Conservation (phyloP, 1,284 basidiomycete genomes). For the Trichosporon sp. region DNA sequence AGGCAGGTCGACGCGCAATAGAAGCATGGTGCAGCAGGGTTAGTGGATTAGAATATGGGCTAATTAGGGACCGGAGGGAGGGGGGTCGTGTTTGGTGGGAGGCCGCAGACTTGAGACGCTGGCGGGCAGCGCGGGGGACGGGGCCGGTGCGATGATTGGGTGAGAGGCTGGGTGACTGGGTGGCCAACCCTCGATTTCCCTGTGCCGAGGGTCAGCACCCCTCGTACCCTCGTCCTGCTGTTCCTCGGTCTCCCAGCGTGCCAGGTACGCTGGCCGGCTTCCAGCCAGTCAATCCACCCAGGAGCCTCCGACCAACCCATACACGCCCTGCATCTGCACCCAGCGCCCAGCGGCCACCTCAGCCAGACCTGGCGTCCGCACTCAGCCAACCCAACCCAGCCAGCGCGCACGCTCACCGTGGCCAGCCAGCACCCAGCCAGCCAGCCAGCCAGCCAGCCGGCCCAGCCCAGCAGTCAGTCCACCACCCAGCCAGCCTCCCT, state of each 20-base stretch:
- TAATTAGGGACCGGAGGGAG: neutral
- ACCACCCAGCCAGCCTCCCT: slow-evolving; percentile 4
- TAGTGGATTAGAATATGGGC: neutral
- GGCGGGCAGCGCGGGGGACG: neutral
- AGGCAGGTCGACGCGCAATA: neutral
- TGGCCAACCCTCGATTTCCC: neutral
- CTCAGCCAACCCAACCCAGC: neutral
- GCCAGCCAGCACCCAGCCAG: neutral
- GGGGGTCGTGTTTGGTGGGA: neutral
- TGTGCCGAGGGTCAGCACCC: neutral
- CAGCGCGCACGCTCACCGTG: neutral
- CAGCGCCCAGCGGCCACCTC: neutral
- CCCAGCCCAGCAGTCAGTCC: neutral
- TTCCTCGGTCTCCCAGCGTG: neutral
- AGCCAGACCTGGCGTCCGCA: too few species aligned
- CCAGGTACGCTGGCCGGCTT: neutral
- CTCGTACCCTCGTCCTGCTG: neutral
- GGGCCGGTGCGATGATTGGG: neutral
- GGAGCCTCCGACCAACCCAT: neutral
- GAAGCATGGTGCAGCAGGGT: neutral
- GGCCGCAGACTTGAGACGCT: neutral
- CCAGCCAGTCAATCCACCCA: too few species aligned
- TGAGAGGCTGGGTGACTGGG: neutral
- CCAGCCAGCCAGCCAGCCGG: neutral
- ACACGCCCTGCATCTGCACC: neutral